Base-by-base conservation (phyloP, 1,139 yeast species). In the Candida glucosophila region DNA sequence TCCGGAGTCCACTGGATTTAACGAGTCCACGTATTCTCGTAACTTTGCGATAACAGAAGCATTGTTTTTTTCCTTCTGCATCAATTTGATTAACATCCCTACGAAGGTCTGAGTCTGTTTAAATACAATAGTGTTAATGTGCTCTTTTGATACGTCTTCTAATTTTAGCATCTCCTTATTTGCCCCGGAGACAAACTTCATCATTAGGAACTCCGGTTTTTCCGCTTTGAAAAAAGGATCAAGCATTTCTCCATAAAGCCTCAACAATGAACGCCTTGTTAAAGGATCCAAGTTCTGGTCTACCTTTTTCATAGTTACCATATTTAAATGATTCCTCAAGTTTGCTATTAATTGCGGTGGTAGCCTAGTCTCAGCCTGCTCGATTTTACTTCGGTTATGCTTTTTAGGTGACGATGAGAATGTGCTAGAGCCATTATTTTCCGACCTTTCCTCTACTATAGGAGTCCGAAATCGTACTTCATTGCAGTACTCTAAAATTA, bases 111-210 rank as follows among this genome's bases (percentile, higher is more conserved):
- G 62, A 0, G 82, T 68, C 32, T 78, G 83, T 17, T 54, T 48
- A 37, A 72, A 75, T 1, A 77, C 67, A 17, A 59, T 53, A 2
- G 55, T 47, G 31, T 69, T 66, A 18, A 63, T 51, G 22, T 71
- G 67, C 9, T 53, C 43, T 2, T 47, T 53, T 4, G 61, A 61
- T n/a, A 48, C 38, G 21, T 50, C 45, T 1, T 70, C 69, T 20
- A 71, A 37, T 35, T 75, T 74, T 26, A 59, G 62, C 19, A 79
- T 47, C 44, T 78, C 88, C 37, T 73, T 77, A 30, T 74, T 73
- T 6, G 82, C 75, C 31, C 72, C 64, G 14, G 77, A 65, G 12
- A 78, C 70, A 45, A 80, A 82, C 44, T 68, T 62, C 58, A 77
- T 69, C 6, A 81, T 67, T 27, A 81, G 53, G 30, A 74, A 79